phyloP scores from a whole-genome alignment of 1,139 yeast genomes.

The Neolecta irregularis region DNA sequence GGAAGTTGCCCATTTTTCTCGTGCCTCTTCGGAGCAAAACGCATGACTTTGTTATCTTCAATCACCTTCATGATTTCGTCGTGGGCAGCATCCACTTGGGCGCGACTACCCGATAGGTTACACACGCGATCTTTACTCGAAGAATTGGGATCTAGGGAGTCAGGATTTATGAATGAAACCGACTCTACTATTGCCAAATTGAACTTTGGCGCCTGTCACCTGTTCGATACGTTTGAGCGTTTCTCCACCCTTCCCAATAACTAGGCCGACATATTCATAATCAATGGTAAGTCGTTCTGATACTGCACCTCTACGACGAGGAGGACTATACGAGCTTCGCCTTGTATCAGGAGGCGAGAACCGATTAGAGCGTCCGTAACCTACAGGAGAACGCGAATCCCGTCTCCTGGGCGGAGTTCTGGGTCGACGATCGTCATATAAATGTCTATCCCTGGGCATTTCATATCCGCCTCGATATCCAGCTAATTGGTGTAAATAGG shows the following conservation, averaged over 20 bases:
- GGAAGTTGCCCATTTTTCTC: background rate
- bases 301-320: background rate
- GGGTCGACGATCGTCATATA: too few species aligned
- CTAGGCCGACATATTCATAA: conserved; percentile 17
- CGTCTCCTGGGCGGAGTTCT: too few species aligned
- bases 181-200: conserved; percentile 16
- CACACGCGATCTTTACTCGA: conserved; percentile 16
- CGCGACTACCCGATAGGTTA: conserved; percentile 16
- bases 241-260: conserved; percentile 20
- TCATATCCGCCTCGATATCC: too few species aligned
- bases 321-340: too few species aligned
- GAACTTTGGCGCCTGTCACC: conserved; percentile 17
- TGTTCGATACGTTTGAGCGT: conserved; percentile 17
- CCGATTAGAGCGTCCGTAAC: too few species aligned
- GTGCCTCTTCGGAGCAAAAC: conserved; percentile 14
- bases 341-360: too few species aligned
- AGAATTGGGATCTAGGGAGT: conserved; percentile 9
- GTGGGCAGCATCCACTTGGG: conserved; percentile 15
- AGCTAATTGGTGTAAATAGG: too few species aligned
- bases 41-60: conserved; percentile 13
- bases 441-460: too few species aligned
- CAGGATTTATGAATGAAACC: too few species aligned
- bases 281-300: conserved; percentile 16
- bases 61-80: conserved; percentile 15
- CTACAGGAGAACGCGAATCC: too few species aligned